Conservation (phyloP, 2,329 filamentous ascomycete genomes). For the Bipolaris gigantea region DNA sequence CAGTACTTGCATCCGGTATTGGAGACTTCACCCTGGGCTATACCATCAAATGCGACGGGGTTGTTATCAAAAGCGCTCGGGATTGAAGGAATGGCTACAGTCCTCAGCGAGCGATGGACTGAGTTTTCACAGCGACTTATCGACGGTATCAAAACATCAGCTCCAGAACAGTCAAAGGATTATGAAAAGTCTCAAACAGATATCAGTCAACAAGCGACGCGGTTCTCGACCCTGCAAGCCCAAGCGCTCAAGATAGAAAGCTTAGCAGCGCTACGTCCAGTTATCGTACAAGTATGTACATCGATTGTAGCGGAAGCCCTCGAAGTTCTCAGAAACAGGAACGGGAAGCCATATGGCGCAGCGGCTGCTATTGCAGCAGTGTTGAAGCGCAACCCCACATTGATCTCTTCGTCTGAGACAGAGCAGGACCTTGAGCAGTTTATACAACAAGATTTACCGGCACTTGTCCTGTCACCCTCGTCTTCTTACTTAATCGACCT, state of each 20-base stretch:
- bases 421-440: conserved; percentile 49
- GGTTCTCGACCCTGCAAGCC: conserved; percentile 61
- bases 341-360: conserved; percentile 69
- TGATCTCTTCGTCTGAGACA: conserved; percentile 49
- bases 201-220: conserved; percentile 66
- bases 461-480: conserved; percentile 69
- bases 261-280: conserved; percentile 11
- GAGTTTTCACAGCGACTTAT: conserved; percentile 64
- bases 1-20: conserved; percentile 56
- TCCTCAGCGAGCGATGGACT: conserved; percentile 64
- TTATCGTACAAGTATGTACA: conserved; percentile 42
- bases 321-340: conserved; percentile 54
- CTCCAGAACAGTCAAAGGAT: conserved; percentile 80
- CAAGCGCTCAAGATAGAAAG: conserved; percentile 16
- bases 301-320: conserved; percentile 55
- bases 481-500: conserved; percentile 66
- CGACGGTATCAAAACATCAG: conserved; percentile 69
- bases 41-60: conserved; percentile 47
- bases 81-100: conserved; percentile 49
- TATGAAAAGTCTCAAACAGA: conserved; percentile 71
- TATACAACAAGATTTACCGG: conserved; percentile 58
- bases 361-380: conserved; percentile 60
- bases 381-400: conserved; percentile 49
- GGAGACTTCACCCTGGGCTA: conserved; percentile 54
- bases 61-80: conserved; percentile 49